Evolutionary conservation across 164 flowering plant species (phyloP).

Genomic region (Saururus chinensis): DNA sequence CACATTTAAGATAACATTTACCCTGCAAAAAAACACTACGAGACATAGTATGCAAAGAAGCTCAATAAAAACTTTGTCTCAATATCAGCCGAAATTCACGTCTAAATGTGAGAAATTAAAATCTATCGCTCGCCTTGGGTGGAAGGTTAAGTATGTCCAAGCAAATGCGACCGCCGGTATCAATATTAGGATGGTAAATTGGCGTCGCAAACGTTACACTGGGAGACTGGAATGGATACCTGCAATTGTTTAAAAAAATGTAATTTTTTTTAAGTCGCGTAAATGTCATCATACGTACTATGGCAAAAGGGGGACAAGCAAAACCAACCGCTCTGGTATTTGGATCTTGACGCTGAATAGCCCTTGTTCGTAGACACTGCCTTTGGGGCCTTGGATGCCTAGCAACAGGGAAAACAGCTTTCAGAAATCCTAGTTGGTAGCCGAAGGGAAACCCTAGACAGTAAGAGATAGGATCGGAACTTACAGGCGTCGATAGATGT

Average conservation of each 20-base stretch:
- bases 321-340: constrained; percentile 66
- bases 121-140: constrained; percentile 45
- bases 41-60: background rate
- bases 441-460: background rate
- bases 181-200: constrained; percentile 88
- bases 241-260: constrained; percentile 12
- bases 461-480: background rate
- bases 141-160: constrained; percentile 91
- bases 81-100: background rate
- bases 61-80: background rate
- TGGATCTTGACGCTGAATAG: constrained; percentile 57
- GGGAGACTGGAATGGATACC: constrained; percentile 94
- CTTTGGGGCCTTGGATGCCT: constrained; percentile 79
- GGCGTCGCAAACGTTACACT: constrained; percentile 69
- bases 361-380: constrained; percentile 61
- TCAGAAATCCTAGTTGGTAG: background rate
- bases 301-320: background rate
- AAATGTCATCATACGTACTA: no score
- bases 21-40: background rate
- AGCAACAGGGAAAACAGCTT: background rate
- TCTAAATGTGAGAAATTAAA: background rate
- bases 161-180: constrained; percentile 84
- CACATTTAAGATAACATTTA: no score
- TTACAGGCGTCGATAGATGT: constrained; percentile 52
- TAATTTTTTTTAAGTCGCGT: background rate